These are phyloP conservation scores for Hypoxylon perforatum DNA, from an alignment of 495 filamentous ascomycete genomes.

Conservation along the genomic window DNA sequence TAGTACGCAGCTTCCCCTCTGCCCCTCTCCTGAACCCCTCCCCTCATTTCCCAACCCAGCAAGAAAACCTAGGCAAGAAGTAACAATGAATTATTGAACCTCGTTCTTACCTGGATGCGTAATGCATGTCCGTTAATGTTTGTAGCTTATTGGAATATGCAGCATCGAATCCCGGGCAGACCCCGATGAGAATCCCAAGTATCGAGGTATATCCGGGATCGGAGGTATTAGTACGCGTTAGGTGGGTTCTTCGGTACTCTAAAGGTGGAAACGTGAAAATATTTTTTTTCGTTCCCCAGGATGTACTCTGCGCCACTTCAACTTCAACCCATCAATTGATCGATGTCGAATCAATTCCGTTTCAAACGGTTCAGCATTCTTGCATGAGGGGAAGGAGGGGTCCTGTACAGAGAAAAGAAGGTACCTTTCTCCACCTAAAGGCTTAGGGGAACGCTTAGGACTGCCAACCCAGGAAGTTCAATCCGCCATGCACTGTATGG, in stretches of 20 bases:
- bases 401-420: slow-evolving; percentile 15
- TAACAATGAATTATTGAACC: slow-evolving; percentile 4
- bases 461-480: slow-evolving; percentile 35
- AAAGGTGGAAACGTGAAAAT: not conserved
- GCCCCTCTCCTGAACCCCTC: slow-evolving; percentile 11
- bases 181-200: slow-evolving; percentile 1
- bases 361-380: slow-evolving; percentile 22
- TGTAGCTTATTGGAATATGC: slow-evolving; percentile 7
- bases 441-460: slow-evolving; percentile 19
- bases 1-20: too few relatives aligned
- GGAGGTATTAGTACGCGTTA: slow-evolving; percentile 6
- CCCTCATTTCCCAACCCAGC: slow-evolving; percentile 17
- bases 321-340: too few relatives aligned
- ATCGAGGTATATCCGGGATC: slow-evolving; percentile 22
- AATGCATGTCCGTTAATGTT: slow-evolving; percentile 19
- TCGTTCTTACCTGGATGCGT: not conserved
- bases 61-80: not conserved
- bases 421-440: slow-evolving; percentile 18
- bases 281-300: not conserved
- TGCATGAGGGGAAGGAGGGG: slow-evolving; percentile 34
- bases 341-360: not conserved
- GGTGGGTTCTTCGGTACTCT: not conserved
- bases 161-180: slow-evolving; percentile 32
- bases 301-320: too few relatives aligned
- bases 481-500: slow-evolving; percentile 29